Base-by-base conservation (phyloP, 768 basidiomycete genomes). In the Cyclocybe aegerita region DNA sequence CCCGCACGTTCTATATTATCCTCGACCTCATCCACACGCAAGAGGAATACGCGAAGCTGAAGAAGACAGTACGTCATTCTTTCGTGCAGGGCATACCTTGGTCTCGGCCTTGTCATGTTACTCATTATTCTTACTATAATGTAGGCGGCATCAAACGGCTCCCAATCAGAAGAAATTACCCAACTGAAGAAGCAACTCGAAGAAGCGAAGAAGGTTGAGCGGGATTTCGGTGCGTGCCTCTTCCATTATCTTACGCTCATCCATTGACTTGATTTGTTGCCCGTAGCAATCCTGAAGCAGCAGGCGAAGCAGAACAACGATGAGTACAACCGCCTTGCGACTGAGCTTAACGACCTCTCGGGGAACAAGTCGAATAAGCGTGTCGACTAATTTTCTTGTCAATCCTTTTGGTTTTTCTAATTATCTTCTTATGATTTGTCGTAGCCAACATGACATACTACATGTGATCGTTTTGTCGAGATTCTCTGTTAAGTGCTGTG, bases 21-120 rank as follows among this genome's bases (percentile, higher is more conserved):
- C 83, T 94, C 62, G 93, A 98, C 65, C 85, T 97, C 57, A 86
- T 98, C 55, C 85, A 91, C 58, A 81, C 86, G 1, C 92, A 96
- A 68, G 94, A 95, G 58, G 84, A 92, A 60, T 90, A 90, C 62
- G 84, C 83, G 14, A 86, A 88, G 60, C 66, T 98, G 52, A 93
- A 95, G 76, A 78, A 85, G 58, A 68, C 73, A 53, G 81, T 72
- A 38, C 36, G 66, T 63, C 15, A 7, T 44, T 4, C 31, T 41
- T 35, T 17, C 17, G 10, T 16, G 4, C n/a, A 14, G 4, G 37
- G 44, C 11, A 29, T 41, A 17, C 37, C 14, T n/a, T n/a, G n/a
- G n/a, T n/a, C n/a, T n/a, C n/a, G n/a, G n/a, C n/a, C n/a, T 16
- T 33, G 11, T 43, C 49, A 30, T 38, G 11, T 44, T 29, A 10